Percentiles rank a stretch among this genome's conserved stretches.
Conservation (phyloP, 495 filamentous ascomycete species). For the Trichocladium uniseriatum region DNA sequence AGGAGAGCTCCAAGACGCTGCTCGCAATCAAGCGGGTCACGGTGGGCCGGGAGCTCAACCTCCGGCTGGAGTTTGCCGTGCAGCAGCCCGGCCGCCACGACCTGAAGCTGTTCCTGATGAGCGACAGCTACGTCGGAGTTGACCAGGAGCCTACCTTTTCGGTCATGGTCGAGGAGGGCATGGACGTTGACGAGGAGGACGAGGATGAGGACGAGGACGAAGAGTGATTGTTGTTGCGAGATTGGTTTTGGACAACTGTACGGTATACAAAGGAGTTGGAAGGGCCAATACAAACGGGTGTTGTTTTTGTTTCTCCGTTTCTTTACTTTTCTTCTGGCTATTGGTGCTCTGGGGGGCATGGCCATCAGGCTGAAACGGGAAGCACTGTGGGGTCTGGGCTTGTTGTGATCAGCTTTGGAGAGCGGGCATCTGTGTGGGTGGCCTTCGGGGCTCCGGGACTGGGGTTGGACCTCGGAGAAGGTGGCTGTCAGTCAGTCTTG, state of each 20-base stretch:
- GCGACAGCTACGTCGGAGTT: slow-evolving; percentile 94
- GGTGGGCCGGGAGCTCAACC: slow-evolving; percentile 65
- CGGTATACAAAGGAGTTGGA: slow-evolving; percentile 11
- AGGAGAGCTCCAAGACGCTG: slow-evolving; percentile 74
- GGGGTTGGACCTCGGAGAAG: no score
- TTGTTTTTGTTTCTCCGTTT: slow-evolving; percentile 4
- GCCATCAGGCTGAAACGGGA: slow-evolving; percentile 16
- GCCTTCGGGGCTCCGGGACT: no score
- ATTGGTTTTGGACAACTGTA: slow-evolving; percentile 12
- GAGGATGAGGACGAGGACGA: slow-evolving; percentile 49
- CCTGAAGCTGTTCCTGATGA: slow-evolving; percentile 88
- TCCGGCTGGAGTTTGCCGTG: slow-evolving; percentile 79
- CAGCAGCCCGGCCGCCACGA: slow-evolving; percentile 78
- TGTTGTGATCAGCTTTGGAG: slow-evolving; percentile 13
- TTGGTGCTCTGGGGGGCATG: background rate
- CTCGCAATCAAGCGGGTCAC: slow-evolving; percentile 93
- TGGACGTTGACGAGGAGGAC: slow-evolving; percentile 89
- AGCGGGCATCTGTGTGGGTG: background rate
- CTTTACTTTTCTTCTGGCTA: background rate
- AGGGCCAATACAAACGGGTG: slow-evolving; percentile 11
- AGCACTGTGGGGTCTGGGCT: slow-evolving; percentile 16
- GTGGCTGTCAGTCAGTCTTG: no score
- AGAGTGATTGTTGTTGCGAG: background rate
- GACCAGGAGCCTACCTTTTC: slow-evolving; percentile 90
- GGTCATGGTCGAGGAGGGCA: slow-evolving; percentile 77